Percentiles rank a stretch among this genome's conserved stretches.
These are phyloP conservation scores for Saccharum hybrid DNA, from an alignment of 202 grass and related monocot genomes.

Conservation along the genomic window DNA sequence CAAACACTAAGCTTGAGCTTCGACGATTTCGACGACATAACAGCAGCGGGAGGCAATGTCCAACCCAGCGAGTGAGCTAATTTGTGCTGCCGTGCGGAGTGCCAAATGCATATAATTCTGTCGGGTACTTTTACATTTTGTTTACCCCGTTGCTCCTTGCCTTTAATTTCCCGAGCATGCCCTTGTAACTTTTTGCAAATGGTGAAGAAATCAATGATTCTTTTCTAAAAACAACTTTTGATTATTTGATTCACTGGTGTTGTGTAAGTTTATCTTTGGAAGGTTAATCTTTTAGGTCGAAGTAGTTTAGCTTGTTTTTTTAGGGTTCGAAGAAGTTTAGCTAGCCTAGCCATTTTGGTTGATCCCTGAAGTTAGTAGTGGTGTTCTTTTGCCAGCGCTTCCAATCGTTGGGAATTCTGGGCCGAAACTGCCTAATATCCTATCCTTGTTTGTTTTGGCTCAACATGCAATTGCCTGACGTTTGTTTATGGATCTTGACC, in stretches of 20 bases:
- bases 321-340: no score
- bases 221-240: background rate
- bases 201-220: background rate
- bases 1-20: slow-evolving; percentile 87
- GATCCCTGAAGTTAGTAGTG: no score
- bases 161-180: slow-evolving; percentile 31
- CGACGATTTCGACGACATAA: slow-evolving; percentile 66
- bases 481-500: no score
- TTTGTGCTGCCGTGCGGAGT: background rate
- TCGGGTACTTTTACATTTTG: slow-evolving; percentile 18
- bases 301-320: background rate
- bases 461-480: no score
- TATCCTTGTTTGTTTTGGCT: no score
- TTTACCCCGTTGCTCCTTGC: slow-evolving; percentile 1
- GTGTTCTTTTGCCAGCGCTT: no score
- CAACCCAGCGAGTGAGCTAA: slow-evolving; percentile 34
- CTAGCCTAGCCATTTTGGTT: no score
- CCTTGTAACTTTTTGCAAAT: slow-evolving; percentile 4
- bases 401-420: no score
- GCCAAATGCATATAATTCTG: slow-evolving; percentile 42
- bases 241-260: background rate
- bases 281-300: background rate
- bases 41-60: slow-evolving; percentile 3
- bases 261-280: background rate
- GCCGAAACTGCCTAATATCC: no score